Base-by-base conservation (phyloP, 768 basidiomycete species). In the Kwoniella sp. region DNA sequence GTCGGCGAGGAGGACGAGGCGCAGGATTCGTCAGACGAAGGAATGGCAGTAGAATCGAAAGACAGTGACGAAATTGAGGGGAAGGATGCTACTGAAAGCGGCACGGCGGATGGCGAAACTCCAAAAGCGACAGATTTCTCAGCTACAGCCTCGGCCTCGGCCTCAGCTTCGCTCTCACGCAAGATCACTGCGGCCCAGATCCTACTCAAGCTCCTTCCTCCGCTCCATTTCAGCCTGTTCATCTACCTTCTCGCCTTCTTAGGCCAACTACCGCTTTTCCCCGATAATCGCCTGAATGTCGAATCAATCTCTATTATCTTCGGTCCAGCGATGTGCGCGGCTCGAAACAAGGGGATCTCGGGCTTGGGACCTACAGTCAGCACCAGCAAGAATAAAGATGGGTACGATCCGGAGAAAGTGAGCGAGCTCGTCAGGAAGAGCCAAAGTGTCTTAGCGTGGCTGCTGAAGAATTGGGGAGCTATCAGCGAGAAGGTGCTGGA, bases 171-270 rank as follows among this genome's bases (percentile, higher is more conserved):
- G 51, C 51, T 54, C 12, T 53, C 13, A 28, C 28, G 22, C n/a
- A 45, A 56, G 59, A 81, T 86, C 65, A 67, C 70, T 0, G 79
- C 80, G 28, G 85, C 85, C 15, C 84, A 84, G 61, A 79, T 84
- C 69, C 73, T 87, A 56, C 82, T 87, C n/a, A 84, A 84, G 7
- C 82, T 87, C 51, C 82, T 86, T 0, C 82, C 85, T 1, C 60
- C 71, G 3, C 83, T 85, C 23, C 86, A 87, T 52, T 86, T 85
- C 41, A 86, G 81, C 50, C 83, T 93, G 26, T 93, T 88, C 79
- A 89, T 93, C 66, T 88, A 90, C 71, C 84, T 94, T 8, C 76
- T 87, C 47, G 89, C 86, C 63, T 92, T 91, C 74, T 88, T 89
- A 0, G 85, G 84, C 0, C 85, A 86, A 67, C 73, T 86, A 0